Evolutionary conservation across 768 basidiomycete species (phyloP), one percentile per base, ranked within the genome.

Genomic region (Trametes villosa): DNA sequence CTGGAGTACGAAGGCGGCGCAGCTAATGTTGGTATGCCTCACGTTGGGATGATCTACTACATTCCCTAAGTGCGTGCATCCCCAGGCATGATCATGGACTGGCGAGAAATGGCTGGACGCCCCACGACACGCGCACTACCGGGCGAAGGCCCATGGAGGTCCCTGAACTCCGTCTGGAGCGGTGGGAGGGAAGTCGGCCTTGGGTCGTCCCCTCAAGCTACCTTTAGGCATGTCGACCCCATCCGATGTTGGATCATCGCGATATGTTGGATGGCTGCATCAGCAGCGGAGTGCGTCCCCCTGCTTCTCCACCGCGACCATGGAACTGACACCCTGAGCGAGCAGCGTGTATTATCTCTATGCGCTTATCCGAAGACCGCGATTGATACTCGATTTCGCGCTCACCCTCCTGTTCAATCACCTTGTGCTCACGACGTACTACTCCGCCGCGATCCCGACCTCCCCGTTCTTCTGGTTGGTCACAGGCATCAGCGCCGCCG

Each of bases 381-480:
- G 96, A 22, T 83, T 96, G 67, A 90, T 98, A 70, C 88, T 99
- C 67, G 97, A 99, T 77, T 97, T 97, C 75, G 82, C 93, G 9
- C 73, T 96, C 60, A 98, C 97, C 0, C 84, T 98, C 48, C 76
- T 92, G 48, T 92, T 96, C 81, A 92, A 88, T 71, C 97, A 99
- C 74, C 78, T 96, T 59, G 88, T 98, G 56, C 78, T 98, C 62
- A 96, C 97, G 54, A 95, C 93, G 36, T 98, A 98, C 76, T 94
- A 94, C 73, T 85, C 93, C 3, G 84, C 86, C 13, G 81, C 86
- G 15, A 74, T 90, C 70, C 97, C 97, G 8, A 92, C 92, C 0
- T 96, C 94, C 1, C 71, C 92, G 34, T 98, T 96, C 81, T 98
- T 92, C 79, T 99, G 96, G 95, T 69, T 86, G 47, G 80, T 96